Evolutionary conservation across 2,329 filamentous ascomycete species (phyloP).

Genomic region (Apiospora phragmitis): DNA sequence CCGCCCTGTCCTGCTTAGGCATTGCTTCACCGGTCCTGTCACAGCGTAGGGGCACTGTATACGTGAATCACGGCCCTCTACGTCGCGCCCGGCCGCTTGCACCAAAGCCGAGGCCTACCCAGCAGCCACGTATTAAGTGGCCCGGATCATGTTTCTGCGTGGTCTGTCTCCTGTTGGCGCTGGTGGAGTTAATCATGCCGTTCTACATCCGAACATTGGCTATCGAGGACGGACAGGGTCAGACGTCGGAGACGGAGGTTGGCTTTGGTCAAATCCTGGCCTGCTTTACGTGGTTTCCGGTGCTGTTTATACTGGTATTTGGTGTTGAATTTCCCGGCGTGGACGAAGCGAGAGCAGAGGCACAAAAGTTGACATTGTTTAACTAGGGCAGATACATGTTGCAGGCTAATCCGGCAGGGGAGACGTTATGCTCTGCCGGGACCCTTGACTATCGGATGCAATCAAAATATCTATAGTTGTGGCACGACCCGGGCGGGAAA

Average conservation of each 20-base stretch:
- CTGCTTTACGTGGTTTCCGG: neutral
- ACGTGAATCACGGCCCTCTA: no score
- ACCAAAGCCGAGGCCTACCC: no score
- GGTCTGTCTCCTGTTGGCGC: neutral
- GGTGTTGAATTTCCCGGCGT: neutral
- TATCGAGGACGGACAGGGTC: neutral
- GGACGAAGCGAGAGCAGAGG: neutral
- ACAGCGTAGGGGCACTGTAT: no score
- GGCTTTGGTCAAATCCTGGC: neutral
- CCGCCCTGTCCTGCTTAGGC: neutral
- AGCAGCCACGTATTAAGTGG: neutral
- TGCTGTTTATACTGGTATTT: neutral
- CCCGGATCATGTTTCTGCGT: neutral
- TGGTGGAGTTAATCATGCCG: neutral
- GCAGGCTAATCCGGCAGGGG: no score
- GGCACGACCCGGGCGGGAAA: neutral
- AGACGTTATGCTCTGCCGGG: no score
- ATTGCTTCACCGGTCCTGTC: neutral
- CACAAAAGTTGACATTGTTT: no score
- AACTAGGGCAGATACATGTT: no score
- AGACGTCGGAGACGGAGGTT: neutral
- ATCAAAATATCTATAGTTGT: neutral
- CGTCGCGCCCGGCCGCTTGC: no score
- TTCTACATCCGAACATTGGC: neutral
- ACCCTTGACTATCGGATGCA: no score